A percentile compares a stretch with the other conserved stretches of the same genome.
These are phyloP conservation scores for Pythium pectinolyticum DNA, from an alignment of 352 stramenopile species.

Conservation along the genomic window DNA sequence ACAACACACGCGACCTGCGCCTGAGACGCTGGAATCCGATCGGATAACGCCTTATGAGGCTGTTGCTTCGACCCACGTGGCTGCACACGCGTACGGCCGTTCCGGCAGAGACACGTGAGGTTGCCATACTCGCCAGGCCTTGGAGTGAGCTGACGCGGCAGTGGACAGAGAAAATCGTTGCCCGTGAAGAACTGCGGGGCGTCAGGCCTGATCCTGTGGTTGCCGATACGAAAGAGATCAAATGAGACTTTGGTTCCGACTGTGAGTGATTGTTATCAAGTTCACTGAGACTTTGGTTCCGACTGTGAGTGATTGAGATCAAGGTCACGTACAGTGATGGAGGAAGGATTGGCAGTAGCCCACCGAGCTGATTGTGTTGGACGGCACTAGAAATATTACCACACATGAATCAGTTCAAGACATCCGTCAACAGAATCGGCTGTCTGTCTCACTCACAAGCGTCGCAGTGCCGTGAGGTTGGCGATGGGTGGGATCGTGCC, in stretches of 20 bases:
- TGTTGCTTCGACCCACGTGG: no score
- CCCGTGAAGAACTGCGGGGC: slow-evolving; percentile 18
- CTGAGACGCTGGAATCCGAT: slow-evolving; percentile 3
- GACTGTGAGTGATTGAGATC: no score
- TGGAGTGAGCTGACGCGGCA: slow-evolving; percentile 16
- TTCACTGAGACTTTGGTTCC: no score
- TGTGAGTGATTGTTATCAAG: no score
- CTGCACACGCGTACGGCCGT: slow-evolving; percentile 5
- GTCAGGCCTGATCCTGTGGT: background rate
- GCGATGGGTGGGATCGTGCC: slow-evolving; percentile 42
- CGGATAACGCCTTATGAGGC: no score
- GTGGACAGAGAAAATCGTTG: slow-evolving; percentile 32
- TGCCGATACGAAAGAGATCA: background rate
- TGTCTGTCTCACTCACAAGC: slow-evolving; percentile 41
- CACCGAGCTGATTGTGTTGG: slow-evolving; percentile 22
- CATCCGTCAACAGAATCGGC: background rate
- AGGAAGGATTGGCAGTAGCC: slow-evolving; percentile 12
- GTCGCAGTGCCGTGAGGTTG: slow-evolving; percentile 44
- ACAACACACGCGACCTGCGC: slow-evolving; percentile 28
- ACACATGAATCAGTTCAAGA: background rate
- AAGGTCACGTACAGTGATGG: slow-evolving; percentile 19
- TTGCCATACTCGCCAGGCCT: slow-evolving; percentile 1
- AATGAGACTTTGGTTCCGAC: no score
- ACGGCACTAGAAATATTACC: slow-evolving; percentile 15
- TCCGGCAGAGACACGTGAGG: slow-evolving; percentile 21